Evolutionary conservation across 2,329 filamentous ascomycete genomes (phyloP).

Genomic region (Calonectria naviculata): DNA sequence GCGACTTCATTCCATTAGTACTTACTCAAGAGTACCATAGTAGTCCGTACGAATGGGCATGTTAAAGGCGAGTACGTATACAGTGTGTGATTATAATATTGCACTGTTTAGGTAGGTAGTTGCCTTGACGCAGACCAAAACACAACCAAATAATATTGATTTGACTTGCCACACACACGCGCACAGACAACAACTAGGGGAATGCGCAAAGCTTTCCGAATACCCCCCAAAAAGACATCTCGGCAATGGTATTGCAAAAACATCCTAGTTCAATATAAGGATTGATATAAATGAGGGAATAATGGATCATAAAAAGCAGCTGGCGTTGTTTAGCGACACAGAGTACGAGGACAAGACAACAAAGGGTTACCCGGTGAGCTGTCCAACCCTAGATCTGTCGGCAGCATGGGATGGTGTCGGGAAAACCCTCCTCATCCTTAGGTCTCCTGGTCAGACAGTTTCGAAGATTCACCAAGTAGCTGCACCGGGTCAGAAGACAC

Average conservation of each 20-base stretch:
- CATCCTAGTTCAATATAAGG: background rate
- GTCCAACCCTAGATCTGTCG: slow-evolving; percentile 87
- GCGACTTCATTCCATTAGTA: background rate
- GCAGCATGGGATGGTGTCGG: slow-evolving; percentile 75
- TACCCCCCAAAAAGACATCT: background rate
- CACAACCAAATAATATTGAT: background rate
- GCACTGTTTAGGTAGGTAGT: too few relatives aligned
- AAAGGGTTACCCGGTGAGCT: slow-evolving; percentile 74
- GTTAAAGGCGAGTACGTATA: too few relatives aligned
- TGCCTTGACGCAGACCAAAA: too few relatives aligned
- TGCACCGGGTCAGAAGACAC: slow-evolving; percentile 51
- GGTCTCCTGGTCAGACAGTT: slow-evolving; percentile 78
- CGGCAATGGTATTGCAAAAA: background rate
- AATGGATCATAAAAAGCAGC: slow-evolving; percentile 46
- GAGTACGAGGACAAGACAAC: slow-evolving; percentile 66
- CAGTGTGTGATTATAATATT: too few relatives aligned
- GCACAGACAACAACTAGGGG: background rate
- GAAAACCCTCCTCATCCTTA: slow-evolving; percentile 79
- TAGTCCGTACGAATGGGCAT: too few relatives aligned
- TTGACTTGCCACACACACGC: background rate
- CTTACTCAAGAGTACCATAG: too few relatives aligned
- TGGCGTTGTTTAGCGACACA: slow-evolving; percentile 67
- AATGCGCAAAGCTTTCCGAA: background rate
- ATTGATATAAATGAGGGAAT: slow-evolving; percentile 10
- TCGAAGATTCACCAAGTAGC: slow-evolving; percentile 62